A percentile compares a stretch with the other conserved stretches of the same genome.
Evolutionary conservation across 805 yeast genomes (phyloP).

Genomic region (Zygosaccharomyces rouxii): DNA sequence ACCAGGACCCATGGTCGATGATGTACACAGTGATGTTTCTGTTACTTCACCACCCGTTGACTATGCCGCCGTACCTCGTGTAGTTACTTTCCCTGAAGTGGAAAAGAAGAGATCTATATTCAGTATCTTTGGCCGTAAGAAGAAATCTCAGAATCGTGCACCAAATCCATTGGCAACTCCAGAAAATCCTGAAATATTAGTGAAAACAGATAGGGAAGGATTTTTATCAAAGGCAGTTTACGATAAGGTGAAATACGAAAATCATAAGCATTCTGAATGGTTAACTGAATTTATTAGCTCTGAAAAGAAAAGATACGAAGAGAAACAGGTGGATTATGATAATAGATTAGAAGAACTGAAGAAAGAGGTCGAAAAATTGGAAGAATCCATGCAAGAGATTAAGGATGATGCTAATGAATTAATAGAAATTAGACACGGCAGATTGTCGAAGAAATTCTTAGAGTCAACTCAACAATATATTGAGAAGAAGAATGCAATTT

Average conservation of each 20-base stretch:
- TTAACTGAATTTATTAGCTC: conserved; percentile 15
- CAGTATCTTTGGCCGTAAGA: conserved; percentile 3
- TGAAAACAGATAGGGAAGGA: conserved; percentile 25
- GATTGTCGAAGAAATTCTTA: conserved; percentile 21
- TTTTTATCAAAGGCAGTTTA: conserved; percentile 29
- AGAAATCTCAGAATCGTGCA: neutral
- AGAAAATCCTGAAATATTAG: conserved; percentile 29
- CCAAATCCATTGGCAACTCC: conserved; percentile 29
- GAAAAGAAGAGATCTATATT: conserved; percentile 7
- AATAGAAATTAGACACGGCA: conserved; percentile 25
- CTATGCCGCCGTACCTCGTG: conserved; percentile 14
- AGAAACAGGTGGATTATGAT: conserved; percentile 21
- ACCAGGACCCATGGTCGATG: neutral
- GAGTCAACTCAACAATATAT: conserved; percentile 22
- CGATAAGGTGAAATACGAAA: conserved; percentile 27
- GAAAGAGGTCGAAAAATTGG: conserved; percentile 20
- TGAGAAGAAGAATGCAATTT: conserved; percentile 22
- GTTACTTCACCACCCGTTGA: conserved; percentile 11
- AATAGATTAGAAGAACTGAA: conserved; percentile 19
- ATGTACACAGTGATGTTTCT: conserved; percentile 6
- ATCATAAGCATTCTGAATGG: conserved; percentile 20
- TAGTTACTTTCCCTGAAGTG: conserved; percentile 14
- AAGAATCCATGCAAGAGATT: conserved; percentile 22
- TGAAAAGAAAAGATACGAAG: conserved; percentile 18
- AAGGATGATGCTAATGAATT: conserved; percentile 24